Evolutionary conservation across 1,139 yeast species (phyloP), one percentile per base, ranked within the genome.

Genomic region (Hansenula anomala): DNA sequence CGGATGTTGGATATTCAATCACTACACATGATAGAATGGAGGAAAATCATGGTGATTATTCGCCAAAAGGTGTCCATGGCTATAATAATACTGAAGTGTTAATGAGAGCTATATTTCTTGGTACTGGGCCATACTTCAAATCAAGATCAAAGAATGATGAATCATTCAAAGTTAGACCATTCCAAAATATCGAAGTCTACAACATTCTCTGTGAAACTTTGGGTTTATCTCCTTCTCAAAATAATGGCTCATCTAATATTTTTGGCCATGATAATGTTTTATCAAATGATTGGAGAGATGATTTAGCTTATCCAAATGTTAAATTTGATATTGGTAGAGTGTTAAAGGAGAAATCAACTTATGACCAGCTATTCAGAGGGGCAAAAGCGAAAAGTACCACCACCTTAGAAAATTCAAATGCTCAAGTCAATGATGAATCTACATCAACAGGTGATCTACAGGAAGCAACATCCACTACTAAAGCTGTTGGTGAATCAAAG

Each of bases 61-160:
- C 61, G 28, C 87, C 92, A 4, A 71, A 67, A 40, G 96, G 96
- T 5, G 84, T 83, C 0, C 95, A 87, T 58, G 97, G 97, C 0
- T 89, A 86, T 56, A 78, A 84, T 55, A 83, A 82, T 54, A 71
- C 80, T 0, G 89, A 82, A 47, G 70, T 82, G 7, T 64, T 87
- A 42, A 88, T 89, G 96, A 67, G 96, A 40, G 90, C 96, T 0
- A 54, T 86, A 13, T 90, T 90, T 56, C 54, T 87, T 33, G 96
- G 83, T 0, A 60, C 72, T 8, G 97, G 97, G 0, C 97, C 97
- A 1, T 85, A 73, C 55, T 88, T 88, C 60, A 56, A 71, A 33
- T 36, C 41, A 9, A 46, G 29, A 23, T 18, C 33, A 3, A 14
- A 33, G 8, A 47, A 54, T 1, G 49, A 52, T 20, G 46, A 57